Evolutionary conservation across 768 basidiomycete genomes (phyloP).

Genomic region (Xerocomus spinulosus): DNA sequence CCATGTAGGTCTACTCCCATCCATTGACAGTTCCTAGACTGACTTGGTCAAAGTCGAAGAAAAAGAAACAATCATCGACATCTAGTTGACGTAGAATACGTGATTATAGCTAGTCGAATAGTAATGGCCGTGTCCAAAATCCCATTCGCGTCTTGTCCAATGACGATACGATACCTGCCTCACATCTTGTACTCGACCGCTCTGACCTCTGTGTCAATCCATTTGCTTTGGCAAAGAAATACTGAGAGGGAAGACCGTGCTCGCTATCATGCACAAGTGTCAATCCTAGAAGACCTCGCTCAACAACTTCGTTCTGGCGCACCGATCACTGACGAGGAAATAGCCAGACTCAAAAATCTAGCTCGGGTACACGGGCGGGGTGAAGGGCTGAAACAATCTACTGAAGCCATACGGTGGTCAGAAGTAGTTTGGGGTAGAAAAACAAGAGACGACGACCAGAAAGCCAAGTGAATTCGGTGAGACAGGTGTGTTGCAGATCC

Average conservation of each 20-base stretch:
- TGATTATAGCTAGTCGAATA: no score
- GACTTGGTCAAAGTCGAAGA: constrained; percentile 14
- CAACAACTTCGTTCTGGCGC: constrained; percentile 47
- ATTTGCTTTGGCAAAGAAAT: constrained; percentile 54
- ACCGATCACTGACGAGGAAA: constrained; percentile 44
- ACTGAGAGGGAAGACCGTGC: constrained; percentile 49
- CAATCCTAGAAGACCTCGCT: constrained; percentile 58
- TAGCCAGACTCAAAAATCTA: constrained; percentile 51
- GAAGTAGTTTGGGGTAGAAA: constrained; percentile 47
- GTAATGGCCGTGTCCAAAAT: no score
- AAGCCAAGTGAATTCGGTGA: constrained; percentile 38
- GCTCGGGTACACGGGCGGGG: constrained; percentile 36
- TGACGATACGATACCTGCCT: constrained; percentile 46
- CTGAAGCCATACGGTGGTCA: constrained; percentile 40
- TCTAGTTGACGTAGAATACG: constrained; percentile 3
- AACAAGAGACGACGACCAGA: constrained; percentile 3
- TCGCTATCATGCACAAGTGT: constrained; percentile 51
- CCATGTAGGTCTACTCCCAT: constrained; percentile 10
- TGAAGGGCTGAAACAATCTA: constrained; percentile 10
- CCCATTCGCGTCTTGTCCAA: constrained; percentile 6
- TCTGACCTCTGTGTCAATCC: constrained; percentile 62
- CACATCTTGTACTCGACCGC: constrained; percentile 64
- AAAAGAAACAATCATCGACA: constrained; percentile 10
- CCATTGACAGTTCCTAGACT: background rate
- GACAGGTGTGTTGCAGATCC: constrained; percentile 30